A percentile compares a stretch with the other conserved stretches of the same genome.
Evolutionary conservation across 768 basidiomycete genomes (phyloP).

Genomic region (Tylopilus rubrobrunneus): DNA sequence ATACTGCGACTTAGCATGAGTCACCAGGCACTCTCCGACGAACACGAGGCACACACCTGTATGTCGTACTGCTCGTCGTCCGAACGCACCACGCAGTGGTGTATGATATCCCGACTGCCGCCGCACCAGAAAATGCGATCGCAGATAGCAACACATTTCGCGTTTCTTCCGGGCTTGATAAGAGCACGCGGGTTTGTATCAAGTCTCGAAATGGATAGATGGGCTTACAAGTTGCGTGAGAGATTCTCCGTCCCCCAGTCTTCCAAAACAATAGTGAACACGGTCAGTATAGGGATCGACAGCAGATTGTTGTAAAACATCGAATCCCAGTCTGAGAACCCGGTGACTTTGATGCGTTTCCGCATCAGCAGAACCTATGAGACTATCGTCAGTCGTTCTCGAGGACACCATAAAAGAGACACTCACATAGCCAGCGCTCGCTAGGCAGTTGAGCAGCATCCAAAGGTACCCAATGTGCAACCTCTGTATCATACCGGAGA

Average conservation of each 20-base stretch:
- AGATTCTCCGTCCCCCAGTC: conserved; percentile 85
- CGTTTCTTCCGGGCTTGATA: conserved; percentile 71
- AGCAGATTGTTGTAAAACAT: conserved; percentile 99
- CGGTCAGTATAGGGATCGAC: conserved; percentile 83
- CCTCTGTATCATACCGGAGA: conserved; percentile 45
- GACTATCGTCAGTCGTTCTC: conserved; percentile 2
- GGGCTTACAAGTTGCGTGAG: conserved; percentile 81
- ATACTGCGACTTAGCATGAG: conserved; percentile 49
- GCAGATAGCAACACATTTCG: conserved; percentile 76
- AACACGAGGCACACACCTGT: conserved; percentile 54
- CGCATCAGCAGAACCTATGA: conserved; percentile 89
- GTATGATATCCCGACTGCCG: conserved; percentile 96
- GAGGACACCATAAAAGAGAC: not conserved
- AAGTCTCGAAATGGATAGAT: not conserved
- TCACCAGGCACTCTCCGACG: not conserved
- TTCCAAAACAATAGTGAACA: conserved; percentile 82
- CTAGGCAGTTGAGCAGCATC: conserved; percentile 92
- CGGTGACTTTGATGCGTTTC: conserved; percentile 90
- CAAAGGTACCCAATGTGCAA: conserved; percentile 88
- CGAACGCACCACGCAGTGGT: conserved; percentile 99
- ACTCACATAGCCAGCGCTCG: conserved; percentile 86
- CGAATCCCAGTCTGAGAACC: conserved; percentile 97
- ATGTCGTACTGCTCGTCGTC: conserved; percentile 96
- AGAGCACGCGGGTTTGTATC: not conserved
- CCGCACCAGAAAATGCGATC: conserved; percentile 95